Conservation (phyloP, 176 grass and related monocot species). For the Bolboschoenus planiculmis region DNA sequence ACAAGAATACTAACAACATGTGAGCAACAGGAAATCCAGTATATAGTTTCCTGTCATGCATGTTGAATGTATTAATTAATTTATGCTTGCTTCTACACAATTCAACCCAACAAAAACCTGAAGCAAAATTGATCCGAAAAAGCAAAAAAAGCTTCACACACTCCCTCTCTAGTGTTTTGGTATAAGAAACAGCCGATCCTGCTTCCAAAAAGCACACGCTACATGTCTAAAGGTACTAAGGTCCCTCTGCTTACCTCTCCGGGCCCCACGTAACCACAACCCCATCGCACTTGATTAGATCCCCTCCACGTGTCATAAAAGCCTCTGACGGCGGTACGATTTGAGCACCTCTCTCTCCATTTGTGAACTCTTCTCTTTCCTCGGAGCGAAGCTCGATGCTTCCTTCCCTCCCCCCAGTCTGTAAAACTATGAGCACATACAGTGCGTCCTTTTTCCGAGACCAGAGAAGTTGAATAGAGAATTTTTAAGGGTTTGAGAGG, state of each 20-base stretch:
- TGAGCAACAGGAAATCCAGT: background rate
- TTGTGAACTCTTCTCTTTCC: background rate
- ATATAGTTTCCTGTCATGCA: background rate
- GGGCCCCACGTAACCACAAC: constrained; percentile 4
- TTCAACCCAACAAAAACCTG: background rate
- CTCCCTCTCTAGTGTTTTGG: background rate
- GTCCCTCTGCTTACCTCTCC: background rate
- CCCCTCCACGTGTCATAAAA: constrained; percentile 9
- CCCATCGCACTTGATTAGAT: background rate
- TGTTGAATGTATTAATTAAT: background rate
- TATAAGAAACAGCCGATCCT: constrained; percentile 13
- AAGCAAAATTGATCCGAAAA: background rate
- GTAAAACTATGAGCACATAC: constrained; percentile 11
- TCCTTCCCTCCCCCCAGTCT: background rate
- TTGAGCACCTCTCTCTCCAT: background rate
- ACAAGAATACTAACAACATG: background rate
- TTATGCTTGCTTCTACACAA: background rate
- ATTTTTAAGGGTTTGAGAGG: background rate
- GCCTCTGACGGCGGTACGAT: background rate
- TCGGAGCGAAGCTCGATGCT: constrained; percentile 23
- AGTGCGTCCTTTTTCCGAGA: no score
- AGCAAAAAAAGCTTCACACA: background rate
- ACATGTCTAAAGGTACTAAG: no score
- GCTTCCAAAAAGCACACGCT: background rate
- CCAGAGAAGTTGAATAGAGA: background rate